These are phyloP conservation scores for Guyanaporus albipodus DNA, from an alignment of 768 basidiomycete species.

Conservation along the genomic window DNA sequence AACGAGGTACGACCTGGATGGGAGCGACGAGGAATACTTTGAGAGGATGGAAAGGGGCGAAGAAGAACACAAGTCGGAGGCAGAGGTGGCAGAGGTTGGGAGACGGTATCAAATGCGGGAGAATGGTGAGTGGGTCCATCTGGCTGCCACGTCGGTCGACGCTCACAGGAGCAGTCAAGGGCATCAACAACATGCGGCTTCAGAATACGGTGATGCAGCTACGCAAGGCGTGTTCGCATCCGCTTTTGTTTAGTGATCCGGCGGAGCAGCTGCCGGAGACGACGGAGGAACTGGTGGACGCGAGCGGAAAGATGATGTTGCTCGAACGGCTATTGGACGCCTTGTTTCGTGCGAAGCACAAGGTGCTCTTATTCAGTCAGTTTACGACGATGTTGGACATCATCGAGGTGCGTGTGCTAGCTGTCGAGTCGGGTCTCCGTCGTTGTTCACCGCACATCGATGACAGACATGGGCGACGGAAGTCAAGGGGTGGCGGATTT, in stretches of 20 bases:
- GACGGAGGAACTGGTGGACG: constrained; percentile 76
- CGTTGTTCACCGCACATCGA: not conserved
- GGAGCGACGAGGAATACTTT: constrained; percentile 62
- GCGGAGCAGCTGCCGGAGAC: constrained; percentile 41
- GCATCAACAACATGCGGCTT: constrained; percentile 88
- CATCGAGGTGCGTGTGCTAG: constrained; percentile 62
- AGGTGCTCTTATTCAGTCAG: constrained; percentile 86
- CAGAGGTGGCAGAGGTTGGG: constrained; percentile 51
- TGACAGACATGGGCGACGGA: constrained; percentile 70
- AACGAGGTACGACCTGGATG: constrained; percentile 54
- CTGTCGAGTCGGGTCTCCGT: not conserved
- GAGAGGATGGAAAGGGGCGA: constrained; percentile 52
- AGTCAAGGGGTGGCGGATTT: constrained; percentile 77
- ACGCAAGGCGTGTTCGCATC: constrained; percentile 94
- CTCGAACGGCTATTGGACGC: constrained; percentile 83
- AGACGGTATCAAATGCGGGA: constrained; percentile 54
- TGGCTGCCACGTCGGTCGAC: not conserved
- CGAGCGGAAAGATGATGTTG: constrained; percentile 97
- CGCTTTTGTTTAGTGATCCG: constrained; percentile 69
- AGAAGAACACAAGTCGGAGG: constrained; percentile 35
- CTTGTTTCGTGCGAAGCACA: constrained; percentile 76
- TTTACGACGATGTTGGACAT: constrained; percentile 97
- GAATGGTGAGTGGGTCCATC: constrained; percentile 46
- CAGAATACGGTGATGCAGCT: constrained; percentile 98
- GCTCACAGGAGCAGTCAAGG: constrained; percentile 53